A percentile compares a stretch with the other conserved stretches of the same genome.
phyloP scores from a whole-genome alignment of 495 filamentous ascomycete species.

The Penicillium maclennaniae region DNA sequence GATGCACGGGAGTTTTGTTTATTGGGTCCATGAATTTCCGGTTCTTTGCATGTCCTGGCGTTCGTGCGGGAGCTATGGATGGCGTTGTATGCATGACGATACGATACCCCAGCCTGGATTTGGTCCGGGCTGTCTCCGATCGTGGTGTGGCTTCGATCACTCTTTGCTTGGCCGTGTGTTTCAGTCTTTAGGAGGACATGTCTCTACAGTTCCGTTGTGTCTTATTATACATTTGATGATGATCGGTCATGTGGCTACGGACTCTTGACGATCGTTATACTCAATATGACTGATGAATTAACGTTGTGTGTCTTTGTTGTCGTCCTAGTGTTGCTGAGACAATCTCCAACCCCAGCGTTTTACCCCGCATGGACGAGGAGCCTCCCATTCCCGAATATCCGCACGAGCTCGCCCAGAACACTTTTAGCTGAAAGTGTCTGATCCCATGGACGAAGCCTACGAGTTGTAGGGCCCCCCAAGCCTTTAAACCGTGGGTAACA shows the following conservation, averaged over 20 bases:
- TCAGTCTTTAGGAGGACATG: background rate
- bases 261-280: conserved; percentile 15
- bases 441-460: background rate
- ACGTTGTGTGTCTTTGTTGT: background rate
- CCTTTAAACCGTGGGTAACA: conserved; percentile 2
- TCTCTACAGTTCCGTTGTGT: conserved; percentile 19
- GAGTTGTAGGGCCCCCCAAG: background rate
- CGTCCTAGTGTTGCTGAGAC: background rate
- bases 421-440: background rate
- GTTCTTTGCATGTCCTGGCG: conserved; percentile 35
- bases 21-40: conserved; percentile 13
- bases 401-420: background rate
- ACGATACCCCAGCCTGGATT: conserved; percentile 28
- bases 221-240: conserved; percentile 22
- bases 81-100: conserved; percentile 38
- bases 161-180: conserved; percentile 1
- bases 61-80: conserved; percentile 28
- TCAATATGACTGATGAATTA: conserved; percentile 15
- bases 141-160: conserved; percentile 25
- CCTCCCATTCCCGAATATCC: background rate
- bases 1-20: conserved; percentile 19
- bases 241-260: conserved; percentile 14
- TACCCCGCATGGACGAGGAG: conserved; percentile 9
- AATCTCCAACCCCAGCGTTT: background rate
- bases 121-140: conserved; percentile 14